Evolutionary conservation across 768 basidiomycete species (phyloP).

Genomic region (Tulasnella sp.): DNA sequence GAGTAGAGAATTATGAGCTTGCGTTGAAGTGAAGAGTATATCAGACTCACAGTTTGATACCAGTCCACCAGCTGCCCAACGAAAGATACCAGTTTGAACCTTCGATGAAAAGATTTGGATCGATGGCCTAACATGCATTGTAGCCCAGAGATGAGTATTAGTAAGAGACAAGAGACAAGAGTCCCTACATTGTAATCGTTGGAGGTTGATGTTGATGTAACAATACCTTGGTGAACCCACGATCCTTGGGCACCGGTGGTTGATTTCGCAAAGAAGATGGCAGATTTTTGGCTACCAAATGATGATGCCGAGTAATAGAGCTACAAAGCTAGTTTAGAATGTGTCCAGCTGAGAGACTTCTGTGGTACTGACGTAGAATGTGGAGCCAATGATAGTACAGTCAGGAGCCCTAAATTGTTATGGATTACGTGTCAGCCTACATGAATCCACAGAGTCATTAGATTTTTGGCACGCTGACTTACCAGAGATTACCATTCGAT

Average conservation of each 20-base stretch:
- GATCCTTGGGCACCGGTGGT: conserved; percentile 29
- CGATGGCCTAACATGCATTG: conserved; percentile 41
- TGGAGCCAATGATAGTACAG: conserved; percentile 22
- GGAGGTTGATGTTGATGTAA: conserved; percentile 31
- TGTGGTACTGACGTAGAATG: conserved; percentile 20
- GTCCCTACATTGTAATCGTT: conserved; percentile 32
- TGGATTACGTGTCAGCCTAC: conserved; percentile 5
- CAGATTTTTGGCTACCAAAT: conserved; percentile 42
- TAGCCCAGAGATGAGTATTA: background rate
- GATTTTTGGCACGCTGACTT: background rate
- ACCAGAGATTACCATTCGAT: conserved; percentile 28
- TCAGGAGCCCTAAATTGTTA: conserved; percentile 29
- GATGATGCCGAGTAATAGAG: conserved; percentile 43
- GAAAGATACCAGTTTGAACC: conserved; percentile 37
- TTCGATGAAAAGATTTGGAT: conserved; percentile 31
- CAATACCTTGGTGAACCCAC: conserved; percentile 37
- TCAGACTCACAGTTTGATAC: conserved; percentile 33
- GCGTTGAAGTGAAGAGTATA: background rate
- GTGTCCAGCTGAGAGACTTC: background rate
- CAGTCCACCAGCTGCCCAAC: conserved; percentile 44
- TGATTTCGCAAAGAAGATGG: conserved; percentile 42
- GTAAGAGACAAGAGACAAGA: background rate
- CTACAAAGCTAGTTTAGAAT: too few species aligned
- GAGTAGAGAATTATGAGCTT: background rate
- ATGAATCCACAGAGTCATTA: too few species aligned